Conservation (phyloP, 1,284 basidiomycete species). For the Stereum hirsutum region DNA sequence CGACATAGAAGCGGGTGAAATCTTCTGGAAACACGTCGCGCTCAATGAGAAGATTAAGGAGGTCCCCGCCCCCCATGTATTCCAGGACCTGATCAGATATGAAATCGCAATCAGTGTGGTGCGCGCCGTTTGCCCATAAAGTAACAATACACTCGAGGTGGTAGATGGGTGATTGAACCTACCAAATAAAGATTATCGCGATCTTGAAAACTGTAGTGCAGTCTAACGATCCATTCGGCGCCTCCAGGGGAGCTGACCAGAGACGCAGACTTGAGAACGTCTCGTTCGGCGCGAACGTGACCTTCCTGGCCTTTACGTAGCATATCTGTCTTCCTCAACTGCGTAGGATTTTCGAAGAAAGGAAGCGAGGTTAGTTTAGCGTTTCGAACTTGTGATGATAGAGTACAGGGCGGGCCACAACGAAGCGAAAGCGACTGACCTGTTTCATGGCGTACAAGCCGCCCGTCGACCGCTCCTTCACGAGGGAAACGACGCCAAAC, state of each 20-base stretch:
- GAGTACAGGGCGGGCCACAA: slow-evolving; percentile 9
- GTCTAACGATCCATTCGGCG: slow-evolving; percentile 88
- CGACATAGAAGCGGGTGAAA: slow-evolving; percentile 92
- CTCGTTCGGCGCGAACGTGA: slow-evolving; percentile 86
- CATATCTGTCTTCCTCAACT: slow-evolving; percentile 96
- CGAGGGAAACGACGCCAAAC: slow-evolving; percentile 93
- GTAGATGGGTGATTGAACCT: slow-evolving; percentile 21
- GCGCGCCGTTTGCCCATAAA: slow-evolving; percentile 4
- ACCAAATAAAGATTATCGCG: slow-evolving; percentile 90
- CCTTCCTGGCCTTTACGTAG: slow-evolving; percentile 97
- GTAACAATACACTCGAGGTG: slow-evolving; percentile 9
- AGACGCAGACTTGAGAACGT: slow-evolving; percentile 77
- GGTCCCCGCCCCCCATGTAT: slow-evolving; percentile 94
- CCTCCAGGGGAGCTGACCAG: slow-evolving; percentile 59
- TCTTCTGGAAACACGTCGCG: slow-evolving; percentile 89
- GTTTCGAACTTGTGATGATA: no score
- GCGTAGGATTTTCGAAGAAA: slow-evolving; percentile 11
- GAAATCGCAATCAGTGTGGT: slow-evolving; percentile 27
- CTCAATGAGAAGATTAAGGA: slow-evolving; percentile 92
- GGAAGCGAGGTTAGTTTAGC: slow-evolving; percentile 18
- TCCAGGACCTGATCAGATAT: slow-evolving; percentile 67
- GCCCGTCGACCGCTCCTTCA: slow-evolving; percentile 73
- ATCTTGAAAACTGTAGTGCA: slow-evolving; percentile 91
- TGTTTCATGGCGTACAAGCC: slow-evolving; percentile 95
- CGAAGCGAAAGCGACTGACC: slow-evolving; percentile 33